phyloP scores from a whole-genome alignment of 2,329 filamentous ascomycete genomes.

The Colletotrichum sp. region DNA sequence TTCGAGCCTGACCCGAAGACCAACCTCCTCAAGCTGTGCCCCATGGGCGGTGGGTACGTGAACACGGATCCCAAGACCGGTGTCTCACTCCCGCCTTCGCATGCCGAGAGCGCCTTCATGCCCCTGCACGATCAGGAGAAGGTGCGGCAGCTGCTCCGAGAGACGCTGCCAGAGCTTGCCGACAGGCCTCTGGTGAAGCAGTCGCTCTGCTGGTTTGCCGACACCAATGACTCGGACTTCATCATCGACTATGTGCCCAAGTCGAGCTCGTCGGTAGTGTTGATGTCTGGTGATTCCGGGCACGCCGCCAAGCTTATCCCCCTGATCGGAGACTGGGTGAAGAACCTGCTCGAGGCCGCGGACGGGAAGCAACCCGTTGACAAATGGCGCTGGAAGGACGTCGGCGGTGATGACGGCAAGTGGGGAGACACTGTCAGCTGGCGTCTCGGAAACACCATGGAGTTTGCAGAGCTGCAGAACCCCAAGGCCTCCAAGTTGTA shows the following conservation, averaged over 20 bases:
- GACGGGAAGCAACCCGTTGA: slow-evolving; percentile 43
- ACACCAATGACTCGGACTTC: slow-evolving; percentile 65
- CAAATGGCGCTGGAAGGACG: slow-evolving; percentile 59
- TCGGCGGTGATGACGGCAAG: slow-evolving; percentile 18
- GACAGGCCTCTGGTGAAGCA: slow-evolving; percentile 61
- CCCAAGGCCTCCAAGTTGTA: not conserved
- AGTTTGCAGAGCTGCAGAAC: slow-evolving; percentile 25
- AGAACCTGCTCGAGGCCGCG: slow-evolving; percentile 45
- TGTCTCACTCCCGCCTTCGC: slow-evolving; percentile 33
- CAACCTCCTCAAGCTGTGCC: slow-evolving; percentile 64
- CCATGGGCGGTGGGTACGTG: slow-evolving; percentile 62
- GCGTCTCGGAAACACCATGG: slow-evolving; percentile 36
- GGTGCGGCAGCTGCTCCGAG: slow-evolving; percentile 52
- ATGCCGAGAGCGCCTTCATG: slow-evolving; percentile 50
- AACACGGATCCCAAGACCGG: slow-evolving; percentile 38
- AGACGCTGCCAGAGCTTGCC: slow-evolving; percentile 58
- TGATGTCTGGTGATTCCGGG: slow-evolving; percentile 64
- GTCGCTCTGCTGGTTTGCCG: slow-evolving; percentile 68
- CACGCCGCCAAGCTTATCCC: slow-evolving; percentile 70
- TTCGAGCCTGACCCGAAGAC: slow-evolving; percentile 68
- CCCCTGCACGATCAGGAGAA: slow-evolving; percentile 57
- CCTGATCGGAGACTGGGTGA: slow-evolving; percentile 61
- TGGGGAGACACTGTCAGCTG: slow-evolving; percentile 40
- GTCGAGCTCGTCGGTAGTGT: slow-evolving; percentile 45
- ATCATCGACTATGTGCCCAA: slow-evolving; percentile 65